These are phyloP conservation scores for Pichia scutulata DNA, from an alignment of 805 yeast genomes.

Conservation along the genomic window DNA sequence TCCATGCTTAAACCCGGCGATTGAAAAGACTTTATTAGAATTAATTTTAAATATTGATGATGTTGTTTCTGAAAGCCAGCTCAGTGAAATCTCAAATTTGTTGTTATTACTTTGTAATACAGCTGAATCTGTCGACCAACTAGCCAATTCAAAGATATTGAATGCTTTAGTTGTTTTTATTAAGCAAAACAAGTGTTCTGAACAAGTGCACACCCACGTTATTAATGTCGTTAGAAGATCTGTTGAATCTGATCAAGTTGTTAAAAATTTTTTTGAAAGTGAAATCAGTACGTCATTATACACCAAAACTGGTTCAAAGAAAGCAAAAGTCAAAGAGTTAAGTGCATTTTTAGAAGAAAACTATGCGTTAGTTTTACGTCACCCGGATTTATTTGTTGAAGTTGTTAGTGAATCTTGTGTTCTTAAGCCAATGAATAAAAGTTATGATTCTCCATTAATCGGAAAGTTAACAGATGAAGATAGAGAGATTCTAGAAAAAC, in stretches of 20 bases:
- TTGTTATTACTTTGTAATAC: constrained; percentile 23
- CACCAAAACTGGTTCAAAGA: constrained; percentile 13
- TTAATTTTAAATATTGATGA: constrained; percentile 34
- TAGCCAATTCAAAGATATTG: constrained; percentile 43
- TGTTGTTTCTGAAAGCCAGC: constrained; percentile 34
- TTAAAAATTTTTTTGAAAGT: constrained; percentile 40
- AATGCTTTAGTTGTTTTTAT: constrained; percentile 40
- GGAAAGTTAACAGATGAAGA: constrained; percentile 20
- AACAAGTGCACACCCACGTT: constrained; percentile 38
- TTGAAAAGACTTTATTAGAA: constrained; percentile 33
- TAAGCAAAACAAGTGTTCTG: constrained; percentile 28
- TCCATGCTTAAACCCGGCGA: constrained; percentile 17
- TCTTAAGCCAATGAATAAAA: constrained; percentile 15
- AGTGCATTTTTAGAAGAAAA: constrained; percentile 41
- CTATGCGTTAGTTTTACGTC: constrained; percentile 38
- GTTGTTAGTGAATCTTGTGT: constrained; percentile 16
- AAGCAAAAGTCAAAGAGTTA: constrained; percentile 35
- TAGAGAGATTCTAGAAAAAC: constrained; percentile 7
- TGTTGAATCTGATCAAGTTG: constrained; percentile 50
- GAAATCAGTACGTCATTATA: constrained; percentile 42
- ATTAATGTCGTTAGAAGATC: constrained; percentile 57
- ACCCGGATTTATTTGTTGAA: constrained; percentile 20
- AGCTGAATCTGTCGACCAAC: constrained; percentile 30
- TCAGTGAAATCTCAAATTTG: background rate
- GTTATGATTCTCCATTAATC: constrained; percentile 16